Percentiles rank a stretch among this genome's conserved stretches.
Evolutionary conservation across 257 asterid species (phyloP).

Genomic region (Solanum dulcamara): DNA sequence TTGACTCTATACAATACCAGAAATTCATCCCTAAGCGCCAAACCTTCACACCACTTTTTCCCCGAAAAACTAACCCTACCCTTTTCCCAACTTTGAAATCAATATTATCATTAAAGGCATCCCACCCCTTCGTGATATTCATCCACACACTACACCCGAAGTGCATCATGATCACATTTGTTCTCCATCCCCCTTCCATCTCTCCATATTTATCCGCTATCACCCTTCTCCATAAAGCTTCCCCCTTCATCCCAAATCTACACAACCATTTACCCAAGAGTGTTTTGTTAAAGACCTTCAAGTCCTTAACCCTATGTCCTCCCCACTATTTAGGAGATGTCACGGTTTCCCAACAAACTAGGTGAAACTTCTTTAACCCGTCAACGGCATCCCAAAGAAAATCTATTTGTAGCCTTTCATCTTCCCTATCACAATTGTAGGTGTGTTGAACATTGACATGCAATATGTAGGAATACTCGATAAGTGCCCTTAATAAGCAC

Average conservation of each 20-base stretch:
- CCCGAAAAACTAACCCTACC: neutral
- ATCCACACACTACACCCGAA: neutral
- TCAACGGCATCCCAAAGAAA: neutral
- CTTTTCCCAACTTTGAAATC: neutral
- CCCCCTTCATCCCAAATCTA: neutral
- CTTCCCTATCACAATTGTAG: neutral
- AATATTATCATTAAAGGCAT: neutral
- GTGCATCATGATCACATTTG: neutral
- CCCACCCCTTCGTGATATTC: neutral
- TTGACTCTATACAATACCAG: neutral
- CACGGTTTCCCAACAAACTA: neutral
- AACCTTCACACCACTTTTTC: neutral
- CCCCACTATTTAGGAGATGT: neutral
- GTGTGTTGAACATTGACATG: neutral
- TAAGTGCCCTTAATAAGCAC: neutral
- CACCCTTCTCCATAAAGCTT: neutral
- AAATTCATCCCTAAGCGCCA: neutral
- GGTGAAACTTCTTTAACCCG: neutral
- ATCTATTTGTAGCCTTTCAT: neutral
- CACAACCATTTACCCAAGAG: neutral
- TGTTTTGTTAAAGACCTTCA: neutral
- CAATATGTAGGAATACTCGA: neutral
- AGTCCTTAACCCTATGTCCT: neutral
- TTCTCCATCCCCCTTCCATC: neutral
- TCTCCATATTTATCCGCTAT: neutral